Percentiles rank a stretch among this genome's conserved stretches.
phyloP scores from a whole-genome alignment of 164 flowering plant genomes.

The Houttuynia cordata region DNA sequence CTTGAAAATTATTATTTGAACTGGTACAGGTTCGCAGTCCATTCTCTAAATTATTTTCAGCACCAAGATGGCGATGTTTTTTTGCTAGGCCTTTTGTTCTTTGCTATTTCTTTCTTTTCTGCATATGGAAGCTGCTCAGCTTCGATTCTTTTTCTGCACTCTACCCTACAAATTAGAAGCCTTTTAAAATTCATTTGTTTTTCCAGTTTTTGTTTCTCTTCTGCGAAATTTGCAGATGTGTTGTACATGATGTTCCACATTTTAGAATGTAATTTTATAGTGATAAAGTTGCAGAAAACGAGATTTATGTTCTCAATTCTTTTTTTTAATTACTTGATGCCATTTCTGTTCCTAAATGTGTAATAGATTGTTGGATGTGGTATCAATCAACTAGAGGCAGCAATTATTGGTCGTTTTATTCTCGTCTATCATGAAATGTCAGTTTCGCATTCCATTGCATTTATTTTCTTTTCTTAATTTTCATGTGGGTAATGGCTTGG shows the following conservation, averaged over 20 bases:
- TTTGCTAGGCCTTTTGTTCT: background rate
- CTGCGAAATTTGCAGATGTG: background rate
- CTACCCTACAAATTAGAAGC: background rate
- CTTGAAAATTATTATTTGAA: slow-evolving; percentile 4
- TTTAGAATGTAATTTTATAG: too few relatives aligned
- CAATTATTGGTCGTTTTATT: too few relatives aligned
- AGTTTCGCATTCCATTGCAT: too few relatives aligned
- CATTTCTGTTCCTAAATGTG: too few relatives aligned
- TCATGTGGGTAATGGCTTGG: too few relatives aligned
- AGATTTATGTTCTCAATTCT: too few relatives aligned
- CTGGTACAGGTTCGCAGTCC: background rate
- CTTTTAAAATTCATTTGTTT: background rate
- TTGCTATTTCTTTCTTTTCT: background rate
- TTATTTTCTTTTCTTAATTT: background rate
- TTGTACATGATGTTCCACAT: too few relatives aligned
- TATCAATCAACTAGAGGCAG: too few relatives aligned
- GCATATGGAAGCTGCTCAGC: background rate
- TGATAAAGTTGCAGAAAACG: too few relatives aligned
- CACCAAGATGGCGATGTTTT: background rate
- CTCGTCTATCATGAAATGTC: too few relatives aligned
- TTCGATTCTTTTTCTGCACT: slow-evolving; percentile 5
- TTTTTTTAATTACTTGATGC: too few relatives aligned
- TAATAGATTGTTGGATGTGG: too few relatives aligned
- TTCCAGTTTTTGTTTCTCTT: background rate
- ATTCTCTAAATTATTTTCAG: background rate